A percentile compares a stretch with the other conserved stretches of the same genome.
Conservation (phyloP, 2,329 filamentous ascomycete species). For the Pseudogymnoascus sp. region DNA sequence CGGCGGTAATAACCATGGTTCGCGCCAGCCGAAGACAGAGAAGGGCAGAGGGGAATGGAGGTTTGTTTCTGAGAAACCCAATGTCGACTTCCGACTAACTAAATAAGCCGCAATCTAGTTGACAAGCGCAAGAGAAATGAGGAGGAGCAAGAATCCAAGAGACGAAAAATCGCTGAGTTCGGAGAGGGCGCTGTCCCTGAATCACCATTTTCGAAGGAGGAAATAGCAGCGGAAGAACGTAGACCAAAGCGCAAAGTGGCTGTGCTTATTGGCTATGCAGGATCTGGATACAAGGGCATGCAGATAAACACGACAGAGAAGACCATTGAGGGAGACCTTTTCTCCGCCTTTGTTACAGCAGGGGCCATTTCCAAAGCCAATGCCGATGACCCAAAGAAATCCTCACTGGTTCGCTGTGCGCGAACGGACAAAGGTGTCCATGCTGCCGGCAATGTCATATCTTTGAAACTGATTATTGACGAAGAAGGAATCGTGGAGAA, state of each 20-base stretch:
- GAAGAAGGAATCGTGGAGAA: slow-evolving; percentile 79
- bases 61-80: slow-evolving; percentile 36
- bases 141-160: slow-evolving; percentile 45
- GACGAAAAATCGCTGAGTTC: slow-evolving; percentile 41
- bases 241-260: slow-evolving; percentile 94
- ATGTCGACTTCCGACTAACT: slow-evolving; percentile 35
- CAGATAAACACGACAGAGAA: slow-evolving; percentile 77
- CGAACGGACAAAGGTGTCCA: slow-evolving; percentile 97
- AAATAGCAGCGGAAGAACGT: slow-evolving; percentile 80
- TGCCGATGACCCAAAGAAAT: slow-evolving; percentile 93
- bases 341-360: slow-evolving; percentile 81
- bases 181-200: slow-evolving; percentile 30
- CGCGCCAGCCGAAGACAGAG: slow-evolving; percentile 53
- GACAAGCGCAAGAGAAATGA: slow-evolving; percentile 45
- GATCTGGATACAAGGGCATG: slow-evolving; percentile 95
- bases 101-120: slow-evolving; percentile 41
- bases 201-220: slow-evolving; percentile 58
- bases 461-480: slow-evolving; percentile 90
- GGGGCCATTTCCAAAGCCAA: slow-evolving; percentile 96
- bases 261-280: slow-evolving; percentile 90
- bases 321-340: slow-evolving; percentile 94
- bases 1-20: slow-evolving; percentile 24
- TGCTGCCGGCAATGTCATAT: slow-evolving; percentile 90
- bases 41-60: slow-evolving; percentile 58
- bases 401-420: slow-evolving; percentile 85